phyloP scores from a whole-genome alignment of 1,284 basidiomycete species.

The Polyporus tsugae region DNA sequence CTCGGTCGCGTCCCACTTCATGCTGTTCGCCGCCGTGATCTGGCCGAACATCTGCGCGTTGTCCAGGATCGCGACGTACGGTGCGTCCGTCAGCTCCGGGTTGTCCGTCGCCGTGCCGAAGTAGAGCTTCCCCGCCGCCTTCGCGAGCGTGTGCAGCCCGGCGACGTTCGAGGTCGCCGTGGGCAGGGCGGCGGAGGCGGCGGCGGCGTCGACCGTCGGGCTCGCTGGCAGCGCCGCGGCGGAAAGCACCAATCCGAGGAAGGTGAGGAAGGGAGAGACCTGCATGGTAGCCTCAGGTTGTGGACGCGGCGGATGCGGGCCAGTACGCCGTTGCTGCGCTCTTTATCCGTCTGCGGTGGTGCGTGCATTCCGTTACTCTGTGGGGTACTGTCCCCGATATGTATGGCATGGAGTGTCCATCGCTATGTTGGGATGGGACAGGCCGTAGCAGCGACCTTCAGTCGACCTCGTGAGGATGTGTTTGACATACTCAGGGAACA shows the following conservation, averaged over 20 bases:
- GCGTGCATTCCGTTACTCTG: neutral
- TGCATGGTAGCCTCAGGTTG: constrained; percentile 14
- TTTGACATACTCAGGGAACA: neutral
- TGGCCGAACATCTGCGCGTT: constrained; percentile 56
- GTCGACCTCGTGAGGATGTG: neutral
- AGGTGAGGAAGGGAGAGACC: constrained; percentile 17
- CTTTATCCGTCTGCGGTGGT: neutral
- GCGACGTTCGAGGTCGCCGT: constrained; percentile 39
- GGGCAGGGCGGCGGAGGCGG: constrained; percentile 23
- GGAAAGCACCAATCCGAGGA: constrained; percentile 15
- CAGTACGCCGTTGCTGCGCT: neutral
- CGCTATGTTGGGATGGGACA: constrained; percentile 1
- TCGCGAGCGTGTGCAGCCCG: constrained; percentile 50
- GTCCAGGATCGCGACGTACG: constrained; percentile 53
- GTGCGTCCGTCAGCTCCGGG: constrained; percentile 54
- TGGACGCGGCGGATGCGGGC: neutral
- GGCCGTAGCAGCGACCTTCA: neutral
- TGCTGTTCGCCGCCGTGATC: constrained; percentile 61
- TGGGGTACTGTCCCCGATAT: neutral
- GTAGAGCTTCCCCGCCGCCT: constrained; percentile 60
- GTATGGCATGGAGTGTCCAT: neutral
- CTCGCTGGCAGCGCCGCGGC: constrained; percentile 22
- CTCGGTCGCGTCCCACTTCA: constrained; percentile 70
- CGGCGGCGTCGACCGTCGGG: constrained; percentile 26
- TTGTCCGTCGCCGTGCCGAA: constrained; percentile 71